Evolutionary conservation across 495 filamentous ascomycete genomes (phyloP), one percentile per base, ranked within the genome.

Genomic region (Aspergillus hancockii): DNA sequence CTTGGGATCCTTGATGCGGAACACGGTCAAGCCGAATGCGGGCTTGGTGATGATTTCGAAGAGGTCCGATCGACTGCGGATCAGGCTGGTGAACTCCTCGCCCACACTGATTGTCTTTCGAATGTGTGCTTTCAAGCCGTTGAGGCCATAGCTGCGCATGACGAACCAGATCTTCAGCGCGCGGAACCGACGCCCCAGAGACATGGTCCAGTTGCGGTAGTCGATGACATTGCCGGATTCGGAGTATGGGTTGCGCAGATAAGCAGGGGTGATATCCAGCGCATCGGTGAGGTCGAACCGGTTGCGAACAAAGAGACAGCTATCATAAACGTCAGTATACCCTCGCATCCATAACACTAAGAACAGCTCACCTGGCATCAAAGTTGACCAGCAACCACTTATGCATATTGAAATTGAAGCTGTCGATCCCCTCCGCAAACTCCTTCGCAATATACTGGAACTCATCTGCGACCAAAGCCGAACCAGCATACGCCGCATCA

Each of bases 151-250:
- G 31, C 82, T 88, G 41, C 94, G 83, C 66, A 98, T 78, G 14
- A 98, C 94, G 69, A 97, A 97, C 94, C 94, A 98, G 66, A 97
- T 89, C 80, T 98, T 98, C 51, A 98, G 74, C 0, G 88, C 83
- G 13, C 94, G 80, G 80, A 98, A 98, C n/a, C 94, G 84, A 8
- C 94, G 82, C 13, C 94, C 94, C 0, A 98, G 84, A 12, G 94
- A 94, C 67, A 98, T 97, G 73, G 95, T 92, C 94, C 94, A 98
- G 80, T 98, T 95, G 23, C 94, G 85, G 75, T 98, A 98, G 69
- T 98, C 94, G 36, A 92, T 97, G 3, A 98, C 94, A 7, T 92
- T 81, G 1, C 93, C 93, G 46, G 81, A 82, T 58, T 92, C 90
- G 0, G 88, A 88, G 71, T 88, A 91, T 2, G 83, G 71, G 73